Evolutionary conservation across 2,329 filamentous ascomycete species (phyloP), one percentile per base, ranked within the genome.

Genomic region (Monosporascus sp.): DNA sequence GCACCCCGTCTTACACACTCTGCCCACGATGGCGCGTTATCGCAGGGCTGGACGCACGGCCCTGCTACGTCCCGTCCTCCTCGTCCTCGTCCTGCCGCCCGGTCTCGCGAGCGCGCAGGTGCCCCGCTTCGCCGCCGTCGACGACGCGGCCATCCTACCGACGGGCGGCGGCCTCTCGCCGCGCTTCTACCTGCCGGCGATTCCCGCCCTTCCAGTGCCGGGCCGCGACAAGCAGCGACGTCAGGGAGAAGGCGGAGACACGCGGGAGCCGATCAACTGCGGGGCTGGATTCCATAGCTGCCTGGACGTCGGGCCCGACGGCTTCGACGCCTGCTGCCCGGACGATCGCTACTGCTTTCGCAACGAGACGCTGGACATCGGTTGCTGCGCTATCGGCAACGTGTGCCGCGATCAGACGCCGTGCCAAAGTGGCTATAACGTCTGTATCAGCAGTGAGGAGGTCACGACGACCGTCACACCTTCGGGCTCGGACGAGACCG

Each of bases 271-370:
- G 43, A 46, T 46, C 43, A n/a, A 46, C 5, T 66, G 64, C 48
- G 2, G 17, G 1, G 7, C 41, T 1, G 61, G 59, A 3, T 9
- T 47, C 1, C 64, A 66, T 48, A 59, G 48, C 53, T 66, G 64
- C 37, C 45, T 61, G 2, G 64, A 66, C 31, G 31, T 56, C 3
- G 51, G 56, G 1, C 27, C 53, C 1, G 5, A 51, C 24, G 59
- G 56, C 17, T 56, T 55, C 16, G 1, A 3, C 2, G 5, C 5
- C 0, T 66, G 64, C 52, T 66, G 64, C 41, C 2, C 5, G 8
- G 62, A 66, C 51, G 58, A 64, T 53, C 36, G 57, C 41, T 66
- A 66, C 53, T 66, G 64, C 58, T 64, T 59, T 45, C 14, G 60
- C 19, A 20, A 64, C 48, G 1, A 24, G 19, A 22, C 22, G 19